Base-by-base conservation (phyloP, 23 red algal genomes). In the Pyropia yezoensis region DNA sequence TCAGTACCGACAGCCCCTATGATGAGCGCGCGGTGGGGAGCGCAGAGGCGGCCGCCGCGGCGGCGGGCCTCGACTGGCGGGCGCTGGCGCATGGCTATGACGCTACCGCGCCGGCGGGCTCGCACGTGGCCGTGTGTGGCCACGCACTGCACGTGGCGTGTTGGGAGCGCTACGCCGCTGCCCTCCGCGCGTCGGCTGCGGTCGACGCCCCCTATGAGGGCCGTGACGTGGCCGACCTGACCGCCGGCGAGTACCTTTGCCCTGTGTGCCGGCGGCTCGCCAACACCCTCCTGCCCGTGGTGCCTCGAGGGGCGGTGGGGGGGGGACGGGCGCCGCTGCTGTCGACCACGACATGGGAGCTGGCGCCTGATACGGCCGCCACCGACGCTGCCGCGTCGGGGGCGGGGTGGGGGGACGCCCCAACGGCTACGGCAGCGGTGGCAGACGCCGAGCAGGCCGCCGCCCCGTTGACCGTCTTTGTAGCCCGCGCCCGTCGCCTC, bases 261-360 rank as follows among this genome's bases (percentile, higher is more conserved):
- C 88, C 88, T 1, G 88, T 58, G 39, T 91, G 88, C 59, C 53
- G 88, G 61, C 66, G 88, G 50, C 49, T 91, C 63, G 77, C 88
- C 5, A 91, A 91, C 60, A 59, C 75, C 23, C 62, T 91, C 70
- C 39, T 91, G 26, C 88, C 88, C 5, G 28, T 75, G 15, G 63
- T 85, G 69, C 32, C 29, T 54, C 20, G 4, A 12, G 39, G 6
- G 12, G 39, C 39, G 30, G 30, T 2, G 30, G 30, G 30, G 30
- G 30, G 30, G 30, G 30, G 30, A 6, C 2, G 2, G 30, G 2
- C 12, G 18, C 8, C 39, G 54, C 33, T 14, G 26, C 15, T 15
- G 49, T 45, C 47, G 54, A 52, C 56, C 6, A 11, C 33, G 27
- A 15, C 28, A 0, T 74, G 39, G 39, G 39, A 11, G 39, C 39